Base-by-base conservation (phyloP, 129 eudicot species). In the Flaveria sonorensis region DNA sequence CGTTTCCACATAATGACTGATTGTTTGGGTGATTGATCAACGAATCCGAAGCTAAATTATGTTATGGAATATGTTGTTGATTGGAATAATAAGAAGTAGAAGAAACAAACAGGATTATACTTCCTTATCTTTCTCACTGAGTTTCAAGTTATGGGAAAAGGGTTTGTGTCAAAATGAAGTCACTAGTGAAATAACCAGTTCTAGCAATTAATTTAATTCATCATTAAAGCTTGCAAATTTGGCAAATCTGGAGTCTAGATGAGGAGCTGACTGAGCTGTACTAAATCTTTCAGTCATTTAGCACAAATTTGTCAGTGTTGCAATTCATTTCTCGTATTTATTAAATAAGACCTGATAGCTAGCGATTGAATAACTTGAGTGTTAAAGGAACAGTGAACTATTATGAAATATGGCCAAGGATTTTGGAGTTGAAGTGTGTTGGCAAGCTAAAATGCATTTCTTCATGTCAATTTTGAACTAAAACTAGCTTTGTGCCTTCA, bases 381-480 rank as follows among this genome's bases (percentile, higher is more conserved):
- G 1, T 36, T 36, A 36, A 36, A 5, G 4, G 36, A 30, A 30
- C 4, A 3, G 36, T 30, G 4, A 30, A 30, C 36, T 30, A 0
- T 0, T 30, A 30, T 30, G 36, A 30, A 30, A 30, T 30, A 30
- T 48, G 18, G 10, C 12, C 21, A 64, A 32, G 13, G 6, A 5
- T 15, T 64, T 14, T 7, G 16, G 15, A 23, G 36, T 18, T 8
- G n/a, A 30, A 71, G 52, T 16, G 48, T 52, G 11, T 2, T 62
- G 28, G 78, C 40, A 24, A 43, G 46, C 45, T 60, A 16, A 74
- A 60, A 15, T 14, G 7, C 16, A 10, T 61, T 9, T 15, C 11
- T 26, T n/a, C 48, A 28, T 10, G 40, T 75, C 28, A 63, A n/a
- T 61, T 46, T 46, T 62, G 62, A 16, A 59, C 78, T 28, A 15